These are phyloP conservation scores for Alternaria triticina DNA, from an alignment of 2,329 filamentous ascomycete species.

Conservation along the genomic window DNA sequence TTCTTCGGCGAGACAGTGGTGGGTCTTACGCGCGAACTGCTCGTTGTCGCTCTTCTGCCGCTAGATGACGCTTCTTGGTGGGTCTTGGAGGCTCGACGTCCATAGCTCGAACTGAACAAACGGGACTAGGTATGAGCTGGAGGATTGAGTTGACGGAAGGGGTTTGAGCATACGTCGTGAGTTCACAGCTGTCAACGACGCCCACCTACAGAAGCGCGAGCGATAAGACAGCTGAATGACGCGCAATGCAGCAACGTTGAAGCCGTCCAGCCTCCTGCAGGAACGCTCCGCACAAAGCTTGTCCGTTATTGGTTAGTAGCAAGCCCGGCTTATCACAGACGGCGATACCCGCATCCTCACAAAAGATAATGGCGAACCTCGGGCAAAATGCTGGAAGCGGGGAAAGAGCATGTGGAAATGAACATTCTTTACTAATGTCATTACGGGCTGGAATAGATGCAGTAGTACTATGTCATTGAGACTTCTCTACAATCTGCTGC, in stretches of 20 bases:
- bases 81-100: slow-evolving; percentile 13
- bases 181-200: not conserved
- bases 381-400: slow-evolving; percentile 35
- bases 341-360: not conserved
- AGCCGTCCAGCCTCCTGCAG: not conserved
- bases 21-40: slow-evolving; percentile 19
- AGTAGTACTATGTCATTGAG: not conserved
- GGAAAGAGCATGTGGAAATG: not conserved
- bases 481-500: slow-evolving; percentile 12
- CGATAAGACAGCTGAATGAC: not conserved
- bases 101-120: slow-evolving; percentile 1
- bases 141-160: not conserved
- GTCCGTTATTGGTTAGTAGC: not conserved
- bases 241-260: not conserved
- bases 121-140: not conserved
- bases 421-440: not conserved
- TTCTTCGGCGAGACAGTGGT: not conserved
- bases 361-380: slow-evolving; percentile 32
- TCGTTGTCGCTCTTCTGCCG: slow-evolving; percentile 18
- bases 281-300: slow-evolving; percentile 1
- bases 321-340: not conserved
- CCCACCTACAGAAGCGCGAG: not conserved
- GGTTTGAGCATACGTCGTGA: not conserved
- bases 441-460: not conserved
- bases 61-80: slow-evolving; percentile 17